Percentiles rank a stretch among this genome's conserved stretches.
Conservation (phyloP, 1,284 basidiomycete genomes). For the Microbotryum lychnidis-dioicae region DNA sequence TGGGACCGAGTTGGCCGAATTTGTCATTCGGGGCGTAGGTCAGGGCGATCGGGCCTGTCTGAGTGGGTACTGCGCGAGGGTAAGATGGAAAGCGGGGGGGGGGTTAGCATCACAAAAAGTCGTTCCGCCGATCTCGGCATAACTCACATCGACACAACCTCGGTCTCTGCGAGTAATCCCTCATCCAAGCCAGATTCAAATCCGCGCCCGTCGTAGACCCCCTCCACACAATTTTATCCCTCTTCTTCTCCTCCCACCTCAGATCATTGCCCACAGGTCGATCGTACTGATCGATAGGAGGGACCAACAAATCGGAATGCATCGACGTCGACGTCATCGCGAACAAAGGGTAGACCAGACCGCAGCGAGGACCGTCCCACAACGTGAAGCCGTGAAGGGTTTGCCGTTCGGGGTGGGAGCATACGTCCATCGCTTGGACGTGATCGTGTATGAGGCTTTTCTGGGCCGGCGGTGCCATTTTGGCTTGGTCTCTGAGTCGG, state of each 20-base stretch:
- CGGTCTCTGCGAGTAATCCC: constrained; percentile 21
- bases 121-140: background rate
- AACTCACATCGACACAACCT: constrained; percentile 21
- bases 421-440: constrained; percentile 26
- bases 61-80: constrained; percentile 8
- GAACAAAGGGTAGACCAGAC: constrained; percentile 32
- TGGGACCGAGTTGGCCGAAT: background rate
- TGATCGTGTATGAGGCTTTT: constrained; percentile 28
- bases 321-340: constrained; percentile 31
- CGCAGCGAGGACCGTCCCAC: constrained; percentile 30
- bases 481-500: constrained; percentile 8
- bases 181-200: constrained; percentile 15
- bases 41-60: constrained; percentile 9
- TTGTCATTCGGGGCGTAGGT: constrained; percentile 9
- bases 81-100: background rate
- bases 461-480: background rate
- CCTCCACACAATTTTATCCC: constrained; percentile 39
- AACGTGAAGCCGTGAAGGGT: constrained; percentile 29
- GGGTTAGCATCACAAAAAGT: background rate
- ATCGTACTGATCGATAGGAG: constrained; percentile 36
- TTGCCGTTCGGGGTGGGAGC: constrained; percentile 25
- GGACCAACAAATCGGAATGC: constrained; percentile 34
- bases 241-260: constrained; percentile 42
- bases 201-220: constrained; percentile 43
- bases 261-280: constrained; percentile 26